Evolutionary conservation across 2,329 filamentous ascomycete genomes (phyloP), one percentile per base, ranked within the genome.

Genomic region (Gliomastix tumulicola): DNA sequence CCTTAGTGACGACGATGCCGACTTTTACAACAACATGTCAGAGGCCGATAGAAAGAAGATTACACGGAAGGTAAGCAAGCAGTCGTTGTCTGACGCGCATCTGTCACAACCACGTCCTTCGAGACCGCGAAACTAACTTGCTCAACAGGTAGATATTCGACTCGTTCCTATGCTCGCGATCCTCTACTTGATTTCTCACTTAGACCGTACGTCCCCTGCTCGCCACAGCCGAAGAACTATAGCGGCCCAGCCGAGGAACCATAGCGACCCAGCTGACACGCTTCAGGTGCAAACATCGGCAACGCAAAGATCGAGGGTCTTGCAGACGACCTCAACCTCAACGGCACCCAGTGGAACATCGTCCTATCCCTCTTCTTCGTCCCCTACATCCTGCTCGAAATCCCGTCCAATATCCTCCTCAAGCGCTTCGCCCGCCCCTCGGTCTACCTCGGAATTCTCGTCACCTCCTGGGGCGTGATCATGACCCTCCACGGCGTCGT

Each of bases 371-470:
- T 42, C 61, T 85, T 50, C 46, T 85, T 83, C 60, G 83, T 84
- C 55, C 65, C 81, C 21, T 77, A 49, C 23, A 60, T 78, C 1
- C 57, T 81, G n/a, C 76, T 79, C 13, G 35, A 83, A 49, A 65
- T 72, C 0, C 51, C 79, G 20, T 81, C 76, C 30, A 84, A 85
- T 48, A 57, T 82, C 20, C 54, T 84, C 11, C 68, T 84, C 32
- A 84, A 84, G 50, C 68, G 67, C 6, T 62, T 82, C 44, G 49
- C 41, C 17, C 66, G 74, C 1, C 82, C 82, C 0, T 78, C 73
- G 19, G 55, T 79, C 25, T 86, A 84, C 47, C 65, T 84, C 30
- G 76, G 79, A 1, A 56, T 67, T 3, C 82, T 84, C 41, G 82
- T 85, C 66, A 54, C 76, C 4, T 53, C 22, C 6, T 40, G 68